Base-by-base conservation (phyloP, 495 filamentous ascomycete genomes). In the Aeminium ludgeri region DNA sequence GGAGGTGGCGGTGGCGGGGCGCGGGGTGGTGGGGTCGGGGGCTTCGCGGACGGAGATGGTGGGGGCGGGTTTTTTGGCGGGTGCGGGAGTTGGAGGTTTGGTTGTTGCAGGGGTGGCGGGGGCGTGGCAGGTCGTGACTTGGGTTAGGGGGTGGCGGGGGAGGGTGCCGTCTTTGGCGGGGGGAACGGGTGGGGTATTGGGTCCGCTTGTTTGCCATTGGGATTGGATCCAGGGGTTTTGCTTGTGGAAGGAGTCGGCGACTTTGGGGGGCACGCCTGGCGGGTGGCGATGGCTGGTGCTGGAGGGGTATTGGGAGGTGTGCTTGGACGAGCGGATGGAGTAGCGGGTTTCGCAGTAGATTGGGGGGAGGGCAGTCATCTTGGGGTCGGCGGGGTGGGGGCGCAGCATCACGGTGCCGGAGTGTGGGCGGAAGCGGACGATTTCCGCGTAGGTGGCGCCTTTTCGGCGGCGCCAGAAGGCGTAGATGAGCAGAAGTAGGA, bases 171-270 rank as follows among this genome's bases (percentile, higher is more conserved):
- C 33, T 44, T 16, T 17, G 10, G 19, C 7, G 6, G 41, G 41
- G n/a, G 41, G 36, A 7, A 20, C 6, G 11, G 34, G 41, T 2
- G 31, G 12, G 10, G 39, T 10, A 5, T 36, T 30, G 19, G 38
- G 39, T 10, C 33, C 16, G 7, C 18, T 16, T 17, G 40, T 34
- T 27, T 44, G 31, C 45, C 45, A 48, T 16, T 13, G 6, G 28
- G 39, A 15, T 13, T 45, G 38, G 3, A 44, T 27, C 25, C 34
- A 49, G n/a, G 46, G 36, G 32, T 44, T 49, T 41, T 49, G 46
- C 18, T 10, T 17, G 23, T 44, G 39, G 31, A 48, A 49, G 8
- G 17, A 36, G 10, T 39, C 27, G 6, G 40, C 40, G 12, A 38
- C 36, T 10, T 18, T 11, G 6, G 40, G n/a, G 3, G 45, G 40